Evolutionary conservation across 805 yeast genomes (phyloP), one percentile per base, ranked within the genome.

Genomic region (Starmerella khaoyaiensis): DNA sequence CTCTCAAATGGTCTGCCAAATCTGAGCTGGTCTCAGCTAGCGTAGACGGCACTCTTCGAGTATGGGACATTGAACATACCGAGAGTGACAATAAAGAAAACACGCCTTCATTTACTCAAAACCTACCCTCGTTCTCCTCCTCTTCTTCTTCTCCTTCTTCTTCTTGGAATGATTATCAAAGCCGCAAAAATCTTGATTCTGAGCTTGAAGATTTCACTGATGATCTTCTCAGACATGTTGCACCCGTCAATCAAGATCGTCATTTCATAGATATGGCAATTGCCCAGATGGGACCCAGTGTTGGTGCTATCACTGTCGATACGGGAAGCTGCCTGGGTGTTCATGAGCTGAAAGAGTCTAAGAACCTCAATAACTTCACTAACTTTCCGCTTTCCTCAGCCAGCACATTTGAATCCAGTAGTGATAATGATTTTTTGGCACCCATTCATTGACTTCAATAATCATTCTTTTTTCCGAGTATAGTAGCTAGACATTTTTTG

Each of bases 1-100:
- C 72, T 17, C 48, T 81, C 26, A 71, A 72, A 42, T 81, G 90
- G 87, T 54, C 64, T 3, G 62, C 63, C 36, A 36, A 42, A 12
- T 57, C 61, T 17, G 72, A 71, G 51, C 44, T 77, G 21, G 69
- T 72, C 49, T 64, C 78, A 1, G 74, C 79, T 6, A 71, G 78
- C 2, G 58, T 62, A 33, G 83, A 78, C 50, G 84, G 84, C 4
- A 69, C 65, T 37, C 67, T 79, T n/a, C 62, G 75, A 9, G 73
- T 72, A 41, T 78, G 86, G 86, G 72, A 72, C 53, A 58, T 72
- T 14, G 37, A 42, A 17, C 35, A 39, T 23, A 41, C 41, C 16
- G 20, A 27, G 12, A 6, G 14, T 22, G 14, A 27, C 25, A n/a
- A 27, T 11, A 30, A 25, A 21, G 4, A 17, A 14, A 8, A 20